A percentile compares a stretch with the other conserved stretches of the same genome.
phyloP scores from a whole-genome alignment of 1,139 yeast genomes.

The Pneumocystis murina region DNA sequence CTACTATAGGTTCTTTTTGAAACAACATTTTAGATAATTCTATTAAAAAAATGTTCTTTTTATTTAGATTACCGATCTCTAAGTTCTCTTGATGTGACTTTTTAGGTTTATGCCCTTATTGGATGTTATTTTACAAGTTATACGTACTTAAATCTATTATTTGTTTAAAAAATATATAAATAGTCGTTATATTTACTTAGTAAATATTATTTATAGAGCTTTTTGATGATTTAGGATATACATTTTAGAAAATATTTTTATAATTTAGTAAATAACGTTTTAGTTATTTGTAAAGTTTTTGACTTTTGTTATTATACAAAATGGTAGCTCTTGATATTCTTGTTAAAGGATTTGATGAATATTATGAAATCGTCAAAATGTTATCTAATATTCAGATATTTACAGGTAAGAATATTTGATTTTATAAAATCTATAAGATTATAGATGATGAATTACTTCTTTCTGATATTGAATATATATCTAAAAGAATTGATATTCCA shows the following conservation, averaged over 20 bases:
- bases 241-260: not conserved
- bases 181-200: not conserved
- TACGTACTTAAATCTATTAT: no score
- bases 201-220: not conserved
- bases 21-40: not conserved
- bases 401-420: not conserved
- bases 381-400: not conserved
- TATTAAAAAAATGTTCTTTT: not conserved
- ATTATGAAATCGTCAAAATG: not conserved
- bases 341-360: not conserved
- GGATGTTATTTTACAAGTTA: no score
- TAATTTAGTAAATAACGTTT: not conserved
- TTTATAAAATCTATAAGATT: not conserved
- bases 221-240: not conserved
- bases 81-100: not conserved
- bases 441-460: not conserved
- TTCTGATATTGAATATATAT: not conserved
- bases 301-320: not conserved
- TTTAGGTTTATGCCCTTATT: not conserved
- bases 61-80: not conserved
- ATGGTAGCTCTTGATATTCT: not conserved
- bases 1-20: constrained; percentile 7
- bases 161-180: no score
- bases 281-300: not conserved
- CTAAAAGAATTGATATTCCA: not conserved